Conservation (phyloP, 352 stramenopile species). For the Phytopythium oedochilum region DNA sequence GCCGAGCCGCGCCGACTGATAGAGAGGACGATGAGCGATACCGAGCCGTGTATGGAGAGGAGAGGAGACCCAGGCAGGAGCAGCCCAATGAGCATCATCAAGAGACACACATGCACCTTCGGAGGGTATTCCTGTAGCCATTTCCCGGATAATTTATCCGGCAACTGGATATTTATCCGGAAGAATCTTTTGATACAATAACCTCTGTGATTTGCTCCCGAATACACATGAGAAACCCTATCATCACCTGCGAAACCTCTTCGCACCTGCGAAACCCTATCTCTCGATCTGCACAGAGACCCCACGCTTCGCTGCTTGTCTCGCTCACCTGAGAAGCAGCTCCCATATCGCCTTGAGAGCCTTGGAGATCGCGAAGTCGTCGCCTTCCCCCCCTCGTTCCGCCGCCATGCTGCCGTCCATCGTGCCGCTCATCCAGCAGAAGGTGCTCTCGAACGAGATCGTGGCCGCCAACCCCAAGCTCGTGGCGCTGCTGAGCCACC, state of each 20-base stretch:
- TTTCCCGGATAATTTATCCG: no score
- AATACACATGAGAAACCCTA: no score
- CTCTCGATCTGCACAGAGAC: background rate
- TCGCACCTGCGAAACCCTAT: background rate
- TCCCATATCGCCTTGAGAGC: background rate
- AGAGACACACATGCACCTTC: no score
- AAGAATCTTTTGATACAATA: no score
- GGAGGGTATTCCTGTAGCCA: no score
- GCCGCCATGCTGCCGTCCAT: constrained; percentile 51
- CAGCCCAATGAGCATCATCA: no score
- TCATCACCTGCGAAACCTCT: no score
- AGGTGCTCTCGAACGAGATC: constrained; percentile 56
- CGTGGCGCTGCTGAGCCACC: constrained; percentile 56
- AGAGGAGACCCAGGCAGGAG: background rate
- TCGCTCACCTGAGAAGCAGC: background rate
- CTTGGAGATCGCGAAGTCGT: background rate
- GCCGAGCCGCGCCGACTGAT: background rate
- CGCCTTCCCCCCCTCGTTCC: background rate
- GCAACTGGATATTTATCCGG: no score
- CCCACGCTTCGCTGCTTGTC: constrained; percentile 2
- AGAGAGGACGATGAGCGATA: no score
- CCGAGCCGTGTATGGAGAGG: no score
- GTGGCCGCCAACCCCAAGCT: constrained; percentile 62
- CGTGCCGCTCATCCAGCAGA: constrained; percentile 62
- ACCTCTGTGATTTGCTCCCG: no score